phyloP scores from a whole-genome alignment of 768 basidiomycete genomes.

The Mycena vulgaris region DNA sequence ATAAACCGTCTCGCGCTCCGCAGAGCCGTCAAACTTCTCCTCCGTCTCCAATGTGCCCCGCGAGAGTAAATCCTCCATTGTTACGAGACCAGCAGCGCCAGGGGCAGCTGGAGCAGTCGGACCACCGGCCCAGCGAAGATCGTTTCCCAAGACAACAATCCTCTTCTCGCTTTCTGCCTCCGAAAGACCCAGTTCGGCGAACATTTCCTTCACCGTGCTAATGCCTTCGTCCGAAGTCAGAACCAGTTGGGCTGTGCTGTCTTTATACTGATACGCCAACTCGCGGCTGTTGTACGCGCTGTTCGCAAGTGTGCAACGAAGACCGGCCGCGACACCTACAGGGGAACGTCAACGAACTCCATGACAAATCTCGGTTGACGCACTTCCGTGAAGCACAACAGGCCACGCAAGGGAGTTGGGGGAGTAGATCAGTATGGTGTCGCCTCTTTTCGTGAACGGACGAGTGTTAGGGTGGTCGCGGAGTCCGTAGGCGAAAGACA shows the following conservation, averaged over 20 bases:
- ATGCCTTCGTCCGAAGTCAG: constrained; percentile 63
- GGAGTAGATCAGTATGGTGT: constrained; percentile 67
- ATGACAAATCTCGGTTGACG: neutral
- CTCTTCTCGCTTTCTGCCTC: constrained; percentile 35
- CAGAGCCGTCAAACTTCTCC: constrained; percentile 44
- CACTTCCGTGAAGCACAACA: constrained; percentile 56
- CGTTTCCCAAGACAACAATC: constrained; percentile 27
- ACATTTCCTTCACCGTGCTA: constrained; percentile 40
- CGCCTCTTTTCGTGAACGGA: constrained; percentile 52
- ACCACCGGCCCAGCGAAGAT: constrained; percentile 32
- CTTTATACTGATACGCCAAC: constrained; percentile 69
- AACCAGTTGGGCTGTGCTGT: constrained; percentile 64
- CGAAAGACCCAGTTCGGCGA: constrained; percentile 29
- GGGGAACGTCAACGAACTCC: neutral
- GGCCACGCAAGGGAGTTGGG: constrained; percentile 72
- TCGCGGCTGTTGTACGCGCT: constrained; percentile 67
- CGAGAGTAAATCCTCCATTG: constrained; percentile 33
- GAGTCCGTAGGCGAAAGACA: constrained; percentile 44
- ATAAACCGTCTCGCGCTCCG: constrained; percentile 43
- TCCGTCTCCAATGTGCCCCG: constrained; percentile 37
- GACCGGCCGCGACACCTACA: constrained; percentile 64
- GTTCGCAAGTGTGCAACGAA: constrained; percentile 69
- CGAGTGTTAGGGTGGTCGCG: constrained; percentile 39
- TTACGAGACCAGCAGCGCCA: constrained; percentile 18
- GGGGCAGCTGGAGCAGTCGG: neutral